These are phyloP conservation scores for Cercospora berteroae DNA, from an alignment of 2,329 filamentous ascomycete genomes.

Conservation along the genomic window DNA sequence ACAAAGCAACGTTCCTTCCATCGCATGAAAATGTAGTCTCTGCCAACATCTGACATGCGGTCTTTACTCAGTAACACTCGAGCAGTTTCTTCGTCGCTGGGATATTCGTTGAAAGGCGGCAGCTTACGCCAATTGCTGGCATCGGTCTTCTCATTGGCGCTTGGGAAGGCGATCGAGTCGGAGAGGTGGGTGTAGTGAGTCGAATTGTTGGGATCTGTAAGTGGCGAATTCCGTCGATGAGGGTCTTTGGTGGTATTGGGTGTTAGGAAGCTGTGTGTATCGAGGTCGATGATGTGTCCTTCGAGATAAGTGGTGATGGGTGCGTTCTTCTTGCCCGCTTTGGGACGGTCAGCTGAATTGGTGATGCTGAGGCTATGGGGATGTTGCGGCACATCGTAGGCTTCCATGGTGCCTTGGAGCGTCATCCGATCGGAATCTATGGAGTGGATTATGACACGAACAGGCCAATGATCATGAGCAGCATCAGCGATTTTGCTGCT, in stretches of 20 bases:
- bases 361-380: slow-evolving; percentile 32
- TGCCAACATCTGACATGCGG: slow-evolving; percentile 40
- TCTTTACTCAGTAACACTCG: slow-evolving; percentile 45
- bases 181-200: slow-evolving; percentile 26
- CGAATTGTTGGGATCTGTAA: slow-evolving; percentile 18
- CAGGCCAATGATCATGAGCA: slow-evolving; percentile 62
- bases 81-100: slow-evolving; percentile 31
- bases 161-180: slow-evolving; percentile 44
- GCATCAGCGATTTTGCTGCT: slow-evolving; percentile 23
- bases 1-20: slow-evolving; percentile 57
- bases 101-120: slow-evolving; percentile 43
- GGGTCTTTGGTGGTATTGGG: slow-evolving; percentile 39
- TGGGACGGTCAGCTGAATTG: slow-evolving; percentile 27
- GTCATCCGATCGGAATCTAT: slow-evolving; percentile 62
- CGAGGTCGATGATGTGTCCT: slow-evolving; percentile 66
- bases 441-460: slow-evolving; percentile 63
- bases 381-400: slow-evolving; percentile 62
- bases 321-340: slow-evolving; percentile 46
- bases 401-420: slow-evolving; percentile 67
- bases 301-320: slow-evolving; percentile 65
- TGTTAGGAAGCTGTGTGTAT: slow-evolving; percentile 52
- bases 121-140: slow-evolving; percentile 51
- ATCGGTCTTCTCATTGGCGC: slow-evolving; percentile 45
- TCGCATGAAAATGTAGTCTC: slow-evolving; percentile 56
- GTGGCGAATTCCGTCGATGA: slow-evolving; percentile 17